Conservation (phyloP, 78 protist species). For the Dictyostelium brefeldianum region DNA sequence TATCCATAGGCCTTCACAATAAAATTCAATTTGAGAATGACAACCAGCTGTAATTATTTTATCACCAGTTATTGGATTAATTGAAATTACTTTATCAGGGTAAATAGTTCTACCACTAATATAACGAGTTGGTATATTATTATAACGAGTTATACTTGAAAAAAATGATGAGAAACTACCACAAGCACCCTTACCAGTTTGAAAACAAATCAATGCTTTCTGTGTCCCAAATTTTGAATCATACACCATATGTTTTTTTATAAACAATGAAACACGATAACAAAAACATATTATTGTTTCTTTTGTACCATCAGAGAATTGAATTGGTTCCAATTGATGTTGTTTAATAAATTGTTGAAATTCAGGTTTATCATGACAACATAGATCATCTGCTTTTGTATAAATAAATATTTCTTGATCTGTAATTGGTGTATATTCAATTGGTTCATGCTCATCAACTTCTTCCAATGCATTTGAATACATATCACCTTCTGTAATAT, state of each 20-base stretch:
- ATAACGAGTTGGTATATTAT: conserved; percentile 30
- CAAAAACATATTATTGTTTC: conserved; percentile 27
- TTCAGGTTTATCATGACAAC: not conserved
- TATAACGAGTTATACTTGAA: conserved; percentile 9
- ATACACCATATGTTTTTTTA: conserved; percentile 23
- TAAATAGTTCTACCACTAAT: not conserved
- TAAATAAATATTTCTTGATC: conserved; percentile 9
- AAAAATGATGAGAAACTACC: conserved; percentile 14
- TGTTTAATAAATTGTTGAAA: conserved; percentile 11
- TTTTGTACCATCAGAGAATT: not conserved
- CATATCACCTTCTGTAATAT: conserved; percentile 2
- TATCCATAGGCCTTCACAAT: conserved; percentile 29
- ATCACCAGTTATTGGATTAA: not conserved
- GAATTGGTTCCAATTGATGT: not conserved
- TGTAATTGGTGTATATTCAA: conserved; percentile 16
- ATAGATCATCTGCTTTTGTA: not conserved
- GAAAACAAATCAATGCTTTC: not conserved
- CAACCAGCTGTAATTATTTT: not conserved
- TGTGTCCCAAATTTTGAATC: not conserved
- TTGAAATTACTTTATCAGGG: not conserved
- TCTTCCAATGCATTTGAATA: conserved; percentile 17
- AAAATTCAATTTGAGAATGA: conserved; percentile 15
- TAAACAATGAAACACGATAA: conserved; percentile 49
- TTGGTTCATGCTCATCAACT: not conserved
- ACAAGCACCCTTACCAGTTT: not conserved